Evolutionary conservation across 140 eudicot genomes (phyloP).

Genomic region (Erigeron philadelphicus): DNA sequence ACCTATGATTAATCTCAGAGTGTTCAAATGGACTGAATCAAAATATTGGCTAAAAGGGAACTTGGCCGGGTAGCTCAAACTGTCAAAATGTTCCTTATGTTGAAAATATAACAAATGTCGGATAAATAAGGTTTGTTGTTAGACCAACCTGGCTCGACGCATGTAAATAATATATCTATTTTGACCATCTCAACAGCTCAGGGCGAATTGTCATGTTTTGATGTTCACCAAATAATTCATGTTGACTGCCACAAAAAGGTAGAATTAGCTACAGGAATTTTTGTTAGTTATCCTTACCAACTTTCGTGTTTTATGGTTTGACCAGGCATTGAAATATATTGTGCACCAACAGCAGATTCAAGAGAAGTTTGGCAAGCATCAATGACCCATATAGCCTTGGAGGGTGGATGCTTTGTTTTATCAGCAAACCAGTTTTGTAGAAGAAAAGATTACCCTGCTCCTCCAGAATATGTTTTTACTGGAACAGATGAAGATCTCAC

Average conservation of each 20-base stretch:
- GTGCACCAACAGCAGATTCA: constrained; percentile 98
- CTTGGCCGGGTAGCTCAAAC: not conserved
- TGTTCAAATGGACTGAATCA: not conserved
- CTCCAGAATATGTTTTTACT: constrained; percentile 70
- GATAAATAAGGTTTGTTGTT: no score
- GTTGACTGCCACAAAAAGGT: not conserved
- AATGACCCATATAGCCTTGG: constrained; percentile 96
- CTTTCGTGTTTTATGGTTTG: constrained; percentile 1
- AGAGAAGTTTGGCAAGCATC: constrained; percentile 98
- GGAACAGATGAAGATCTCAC: constrained; percentile 71
- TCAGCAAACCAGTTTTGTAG: constrained; percentile 90
- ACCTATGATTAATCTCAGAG: constrained; percentile 1
- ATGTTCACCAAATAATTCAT: not conserved
- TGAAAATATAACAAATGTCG: no score
- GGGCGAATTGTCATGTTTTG: not conserved
- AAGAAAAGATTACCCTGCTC: constrained; percentile 92
- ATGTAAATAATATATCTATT: no score
- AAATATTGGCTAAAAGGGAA: not conserved
- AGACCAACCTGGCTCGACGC: no score
- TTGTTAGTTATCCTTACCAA: not conserved
- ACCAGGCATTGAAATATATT: constrained; percentile 86
- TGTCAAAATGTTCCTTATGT: not conserved
- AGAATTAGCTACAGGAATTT: not conserved
- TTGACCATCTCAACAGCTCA: no score
- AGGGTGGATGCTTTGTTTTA: constrained; percentile 93